phyloP scores from a whole-genome alignment of 768 basidiomycete genomes.

The Psilocybe tampanensis region DNA sequence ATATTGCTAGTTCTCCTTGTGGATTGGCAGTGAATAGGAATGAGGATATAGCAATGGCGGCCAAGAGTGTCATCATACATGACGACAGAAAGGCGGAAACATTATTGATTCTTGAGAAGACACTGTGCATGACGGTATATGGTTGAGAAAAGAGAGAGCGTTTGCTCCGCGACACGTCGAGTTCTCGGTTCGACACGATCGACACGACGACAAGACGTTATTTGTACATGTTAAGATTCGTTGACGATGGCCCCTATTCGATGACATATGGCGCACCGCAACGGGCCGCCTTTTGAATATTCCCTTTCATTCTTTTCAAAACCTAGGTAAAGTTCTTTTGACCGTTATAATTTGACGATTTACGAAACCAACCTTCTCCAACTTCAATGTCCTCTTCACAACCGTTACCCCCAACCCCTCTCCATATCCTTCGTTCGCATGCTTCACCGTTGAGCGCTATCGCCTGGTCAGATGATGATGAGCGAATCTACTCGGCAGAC shows the following conservation, averaged over 20 bases:
- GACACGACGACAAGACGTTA: slow-evolving; percentile 1
- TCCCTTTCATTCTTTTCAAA: too few species aligned
- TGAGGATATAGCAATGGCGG: slow-evolving; percentile 72
- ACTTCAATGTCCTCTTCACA: slow-evolving; percentile 13
- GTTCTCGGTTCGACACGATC: slow-evolving; percentile 3
- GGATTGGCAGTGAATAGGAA: slow-evolving; percentile 63
- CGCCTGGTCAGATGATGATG: slow-evolving; percentile 69
- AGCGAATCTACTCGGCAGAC: slow-evolving; percentile 88
- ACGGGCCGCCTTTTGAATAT: slow-evolving; percentile 3
- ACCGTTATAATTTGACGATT: too few species aligned
- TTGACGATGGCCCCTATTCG: slow-evolving; percentile 15
- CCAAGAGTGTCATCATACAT: slow-evolving; percentile 73
- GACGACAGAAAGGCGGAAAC: slow-evolving; percentile 73
- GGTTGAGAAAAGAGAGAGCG: neutral
- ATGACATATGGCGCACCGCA: neutral
- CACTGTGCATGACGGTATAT: slow-evolving; percentile 59
- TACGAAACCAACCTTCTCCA: neutral
- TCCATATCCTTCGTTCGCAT: slow-evolving; percentile 79
- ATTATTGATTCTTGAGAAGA: slow-evolving; percentile 74
- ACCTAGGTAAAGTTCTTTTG: too few species aligned
- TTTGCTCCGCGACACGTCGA: slow-evolving; percentile 18
- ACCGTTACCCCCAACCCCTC: slow-evolving; percentile 54
- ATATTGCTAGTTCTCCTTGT: slow-evolving; percentile 57
- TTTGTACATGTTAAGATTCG: slow-evolving; percentile 9
- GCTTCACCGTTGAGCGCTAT: slow-evolving; percentile 60